A percentile compares a stretch with the other conserved stretches of the same genome.
Conservation (phyloP, 2,329 filamentous ascomycete species). For the Verticillium isaacii region DNA sequence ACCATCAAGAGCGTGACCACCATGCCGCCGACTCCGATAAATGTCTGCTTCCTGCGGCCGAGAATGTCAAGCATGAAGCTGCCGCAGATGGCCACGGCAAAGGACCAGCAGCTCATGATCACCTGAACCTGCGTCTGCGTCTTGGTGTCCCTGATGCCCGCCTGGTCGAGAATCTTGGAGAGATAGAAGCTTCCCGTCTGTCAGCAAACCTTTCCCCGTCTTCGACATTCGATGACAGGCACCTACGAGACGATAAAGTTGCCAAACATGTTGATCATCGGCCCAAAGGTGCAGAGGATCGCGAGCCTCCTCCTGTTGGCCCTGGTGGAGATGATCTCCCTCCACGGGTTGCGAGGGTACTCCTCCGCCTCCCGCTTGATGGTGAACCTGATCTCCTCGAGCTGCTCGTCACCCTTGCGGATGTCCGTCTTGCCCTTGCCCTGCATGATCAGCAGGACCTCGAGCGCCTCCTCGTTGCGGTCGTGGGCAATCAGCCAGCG, state of each 20-base stretch:
- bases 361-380: conserved; percentile 17
- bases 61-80: conserved; percentile 27
- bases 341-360: conserved; percentile 20
- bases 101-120: conserved; percentile 30
- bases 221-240: too few species aligned
- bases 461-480: conserved; percentile 21
- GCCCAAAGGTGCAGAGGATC: conserved; percentile 19
- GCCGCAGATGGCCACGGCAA: conserved; percentile 24
- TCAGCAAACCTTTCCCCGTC: not conserved
- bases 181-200: conserved; percentile 18
- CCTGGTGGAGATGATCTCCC: conserved; percentile 17
- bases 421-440: conserved; percentile 29
- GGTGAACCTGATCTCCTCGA: conserved; percentile 17
- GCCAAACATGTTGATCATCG: conserved; percentile 22
- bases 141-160: conserved; percentile 20
- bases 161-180: conserved; percentile 21
- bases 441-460: conserved; percentile 34
- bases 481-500: conserved; percentile 28
- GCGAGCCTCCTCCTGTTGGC: conserved; percentile 18
- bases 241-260: conserved; percentile 25
- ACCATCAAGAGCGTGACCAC: conserved; percentile 16
- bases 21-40: conserved; percentile 20
- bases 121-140: conserved; percentile 23
- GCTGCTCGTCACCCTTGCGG: conserved; percentile 4
- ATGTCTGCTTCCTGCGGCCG: conserved; percentile 23